Evolutionary conservation across 2,329 filamentous ascomycete genomes (phyloP).

Genomic region (Neofusicoccum cordaticola): DNA sequence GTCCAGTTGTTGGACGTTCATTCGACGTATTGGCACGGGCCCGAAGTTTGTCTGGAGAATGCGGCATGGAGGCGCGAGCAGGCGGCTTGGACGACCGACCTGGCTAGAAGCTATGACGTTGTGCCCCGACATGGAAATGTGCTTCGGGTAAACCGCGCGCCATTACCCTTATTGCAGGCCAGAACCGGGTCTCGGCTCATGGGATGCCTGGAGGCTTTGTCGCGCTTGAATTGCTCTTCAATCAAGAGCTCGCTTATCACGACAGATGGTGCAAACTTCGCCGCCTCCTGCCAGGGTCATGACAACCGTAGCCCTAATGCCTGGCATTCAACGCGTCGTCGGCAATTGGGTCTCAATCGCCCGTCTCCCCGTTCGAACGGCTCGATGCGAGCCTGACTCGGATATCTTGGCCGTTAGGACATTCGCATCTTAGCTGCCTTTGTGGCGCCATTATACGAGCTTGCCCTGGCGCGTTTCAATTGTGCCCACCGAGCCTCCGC

Average conservation of each 20-base stretch:
- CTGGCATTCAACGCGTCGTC: too few relatives aligned
- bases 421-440: not conserved
- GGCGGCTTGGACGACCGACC: not conserved
- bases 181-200: not conserved
- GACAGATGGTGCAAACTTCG: not conserved
- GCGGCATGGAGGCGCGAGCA: too few relatives aligned
- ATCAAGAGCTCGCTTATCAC: not conserved
- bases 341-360: not conserved
- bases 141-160: not conserved
- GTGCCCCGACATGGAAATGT: not conserved
- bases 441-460: not conserved
- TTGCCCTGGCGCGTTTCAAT: not conserved
- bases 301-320: not conserved
- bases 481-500: not conserved
- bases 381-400: not conserved
- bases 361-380: not conserved
- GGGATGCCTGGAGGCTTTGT: not conserved
- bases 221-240: not conserved
- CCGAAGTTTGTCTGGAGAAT: not conserved
- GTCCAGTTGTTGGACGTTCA: not conserved
- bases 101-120: not conserved
- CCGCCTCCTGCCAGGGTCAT: not conserved
- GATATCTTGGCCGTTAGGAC: not conserved
- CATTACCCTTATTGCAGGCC: not conserved
- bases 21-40: not conserved